Evolutionary conservation across 129 eudicot genomes (phyloP).

Genomic region (Smallanthus sonchifolius): DNA sequence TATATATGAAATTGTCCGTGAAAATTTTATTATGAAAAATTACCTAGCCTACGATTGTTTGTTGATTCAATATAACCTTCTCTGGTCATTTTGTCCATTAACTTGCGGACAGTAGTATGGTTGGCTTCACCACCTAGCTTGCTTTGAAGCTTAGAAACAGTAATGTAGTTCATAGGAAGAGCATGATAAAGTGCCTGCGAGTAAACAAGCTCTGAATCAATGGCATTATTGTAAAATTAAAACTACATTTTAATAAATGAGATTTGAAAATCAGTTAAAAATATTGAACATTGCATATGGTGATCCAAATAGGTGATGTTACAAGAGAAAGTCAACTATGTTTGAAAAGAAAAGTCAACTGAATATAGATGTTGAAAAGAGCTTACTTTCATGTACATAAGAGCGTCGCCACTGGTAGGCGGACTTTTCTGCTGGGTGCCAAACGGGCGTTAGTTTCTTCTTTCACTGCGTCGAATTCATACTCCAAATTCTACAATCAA

Average conservation of each 20-base stretch:
- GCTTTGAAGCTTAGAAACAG: slow-evolving; percentile 64
- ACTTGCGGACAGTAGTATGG: slow-evolving; percentile 61
- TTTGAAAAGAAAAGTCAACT: neutral
- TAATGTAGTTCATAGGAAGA: slow-evolving; percentile 73
- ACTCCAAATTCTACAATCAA: slow-evolving; percentile 50
- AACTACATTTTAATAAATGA: neutral
- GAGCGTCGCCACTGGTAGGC: slow-evolving; percentile 40
- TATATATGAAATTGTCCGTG: too few species aligned
- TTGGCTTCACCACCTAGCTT: slow-evolving; percentile 84
- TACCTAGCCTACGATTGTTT: slow-evolving; percentile 79
- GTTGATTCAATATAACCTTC: slow-evolving; percentile 77
- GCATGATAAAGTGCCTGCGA: slow-evolving; percentile 85
- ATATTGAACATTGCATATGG: neutral
- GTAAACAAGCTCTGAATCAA: slow-evolving; percentile 2
- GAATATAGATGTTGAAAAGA: slow-evolving; percentile 3
- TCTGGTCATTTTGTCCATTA: slow-evolving; percentile 80
- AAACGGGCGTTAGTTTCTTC: slow-evolving; percentile 59
- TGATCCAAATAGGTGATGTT: neutral
- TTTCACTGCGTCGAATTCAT: slow-evolving; percentile 89
- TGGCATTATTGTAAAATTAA: neutral
- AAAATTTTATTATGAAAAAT: neutral
- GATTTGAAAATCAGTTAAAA: neutral
- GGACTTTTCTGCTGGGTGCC: slow-evolving; percentile 32
- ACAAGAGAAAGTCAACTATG: neutral
- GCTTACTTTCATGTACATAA: slow-evolving; percentile 84